Percentiles rank a stretch among this genome's conserved stretches.
Evolutionary conservation across 441 rosid genomes (phyloP).

Genomic region (Macaranga tanarius): DNA sequence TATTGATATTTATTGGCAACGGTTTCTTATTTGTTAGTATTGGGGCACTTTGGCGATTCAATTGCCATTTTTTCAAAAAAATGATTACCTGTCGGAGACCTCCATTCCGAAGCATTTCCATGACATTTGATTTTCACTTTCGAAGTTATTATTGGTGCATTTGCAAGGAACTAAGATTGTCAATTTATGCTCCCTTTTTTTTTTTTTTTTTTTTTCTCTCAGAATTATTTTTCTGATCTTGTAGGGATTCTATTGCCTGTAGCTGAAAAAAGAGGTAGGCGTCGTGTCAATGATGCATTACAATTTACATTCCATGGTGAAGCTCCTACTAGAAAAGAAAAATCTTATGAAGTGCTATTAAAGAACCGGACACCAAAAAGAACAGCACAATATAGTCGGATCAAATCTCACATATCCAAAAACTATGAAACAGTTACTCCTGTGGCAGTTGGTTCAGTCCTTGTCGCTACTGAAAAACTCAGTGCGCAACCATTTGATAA

Average conservation of each 20-base stretch:
- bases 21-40: no score
- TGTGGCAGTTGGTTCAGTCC: conserved; percentile 61
- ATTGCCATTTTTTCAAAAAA: background rate
- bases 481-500: conserved; percentile 55
- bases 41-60: background rate
- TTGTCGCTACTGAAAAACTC: conserved; percentile 64
- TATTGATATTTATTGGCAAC: no score
- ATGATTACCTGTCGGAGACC: background rate
- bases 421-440: conserved; percentile 29
- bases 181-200: no score
- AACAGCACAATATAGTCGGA: conserved; percentile 24
- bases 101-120: background rate
- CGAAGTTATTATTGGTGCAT: background rate
- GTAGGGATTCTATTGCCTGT: conserved; percentile 54
- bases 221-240: background rate
- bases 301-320: conserved; percentile 22
- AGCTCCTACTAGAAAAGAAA: conserved; percentile 34
- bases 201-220: background rate
- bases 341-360: conserved; percentile 51
- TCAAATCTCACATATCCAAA: conserved; percentile 31
- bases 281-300: conserved; percentile 31
- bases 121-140: background rate
- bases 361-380: conserved; percentile 39
- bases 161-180: background rate
- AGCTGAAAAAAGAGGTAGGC: conserved; percentile 36